phyloP scores from a whole-genome alignment of 1,139 yeast genomes.

The Debaryomyces coudertii region DNA sequence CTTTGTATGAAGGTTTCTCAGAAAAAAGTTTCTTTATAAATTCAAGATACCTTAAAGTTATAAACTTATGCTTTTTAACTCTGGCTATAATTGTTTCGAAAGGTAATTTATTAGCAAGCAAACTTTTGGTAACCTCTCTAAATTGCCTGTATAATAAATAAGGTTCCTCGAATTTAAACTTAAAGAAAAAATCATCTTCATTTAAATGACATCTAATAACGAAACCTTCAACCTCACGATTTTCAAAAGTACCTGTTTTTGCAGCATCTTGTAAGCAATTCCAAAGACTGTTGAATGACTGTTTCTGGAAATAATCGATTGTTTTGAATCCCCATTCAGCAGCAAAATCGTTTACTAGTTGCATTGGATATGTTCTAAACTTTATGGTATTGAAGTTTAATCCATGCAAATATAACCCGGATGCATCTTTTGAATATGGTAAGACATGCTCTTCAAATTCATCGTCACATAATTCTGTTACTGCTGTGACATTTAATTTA shows the following conservation, averaged over 20 bases:
- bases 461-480: slow-evolving; percentile 93
- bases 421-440: slow-evolving; percentile 62
- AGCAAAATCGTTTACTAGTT: slow-evolving; percentile 63
- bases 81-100: slow-evolving; percentile 45
- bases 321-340: slow-evolving; percentile 69
- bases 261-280: slow-evolving; percentile 59
- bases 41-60: slow-evolving; percentile 68
- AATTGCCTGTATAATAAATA: slow-evolving; percentile 87
- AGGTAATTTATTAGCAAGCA: slow-evolving; percentile 45
- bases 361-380: slow-evolving; percentile 69
- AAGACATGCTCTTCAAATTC: slow-evolving; percentile 91
- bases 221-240: slow-evolving; percentile 86
- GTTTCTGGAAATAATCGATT: slow-evolving; percentile 49
- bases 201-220: slow-evolving; percentile 67
- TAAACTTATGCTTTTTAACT: slow-evolving; percentile 52
- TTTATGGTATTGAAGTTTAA: slow-evolving; percentile 67
- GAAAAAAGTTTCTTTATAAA: slow-evolving; percentile 62
- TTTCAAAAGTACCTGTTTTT: slow-evolving; percentile 70
- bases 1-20: slow-evolving; percentile 45
- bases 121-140: slow-evolving; percentile 79
- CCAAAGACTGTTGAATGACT: slow-evolving; percentile 45
- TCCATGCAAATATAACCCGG: slow-evolving; percentile 92
- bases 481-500: slow-evolving; percentile 70
- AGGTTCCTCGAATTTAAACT: slow-evolving; percentile 94
- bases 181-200: slow-evolving; percentile 65